Base-by-base conservation (phyloP, 2,329 filamentous ascomycete genomes). In the Aspergillus sp. region DNA sequence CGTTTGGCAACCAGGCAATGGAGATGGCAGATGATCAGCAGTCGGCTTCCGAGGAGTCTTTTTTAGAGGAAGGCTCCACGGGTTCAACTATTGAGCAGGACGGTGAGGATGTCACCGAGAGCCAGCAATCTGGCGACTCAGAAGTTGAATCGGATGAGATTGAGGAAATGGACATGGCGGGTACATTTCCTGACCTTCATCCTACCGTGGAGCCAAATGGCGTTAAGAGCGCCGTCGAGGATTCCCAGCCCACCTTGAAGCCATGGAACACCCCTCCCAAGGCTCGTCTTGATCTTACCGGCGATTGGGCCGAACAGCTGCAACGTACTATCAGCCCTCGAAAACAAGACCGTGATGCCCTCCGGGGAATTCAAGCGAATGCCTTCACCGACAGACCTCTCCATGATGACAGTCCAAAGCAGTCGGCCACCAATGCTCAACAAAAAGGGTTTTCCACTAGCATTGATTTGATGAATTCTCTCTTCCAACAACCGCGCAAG, bases 381-480 rank as follows among this genome's bases (percentile, higher is more conserved):
- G 78, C 79, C 24, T 78, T 85, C 45, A 78, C 79, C 56, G 76
- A 78, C 58, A 73, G 72, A 54, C 72, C 74, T 49, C 56, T 66
- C 14, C 60, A 57, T 47, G 70, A 72, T 41, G 73, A 67, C 45
- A 69, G 68, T 19, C 62, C 66, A 46, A 64, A 61, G 32, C 50
- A 62, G 42, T 49, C 61, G 3, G 55, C 50, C 24, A 43, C 50
- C 6, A 56, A 58, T 32, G 51, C 56, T 11, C 62, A 56, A 14
- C 78, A 81, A 49, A 83, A 83, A 58, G 86, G 87, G 1, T 93
- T 96, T 71, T 82, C 85, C 17, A 96, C 88, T 17, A 92, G 89
- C 65, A 95, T 97, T 74, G 94, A 96, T 76, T 78, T 96, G 69
- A 96, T 96, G 90, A 93, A 95, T 69, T 95, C 90, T 45, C 78